Conservation (phyloP, 441 rosid genomes). For the Biscutella auriculata region DNA sequence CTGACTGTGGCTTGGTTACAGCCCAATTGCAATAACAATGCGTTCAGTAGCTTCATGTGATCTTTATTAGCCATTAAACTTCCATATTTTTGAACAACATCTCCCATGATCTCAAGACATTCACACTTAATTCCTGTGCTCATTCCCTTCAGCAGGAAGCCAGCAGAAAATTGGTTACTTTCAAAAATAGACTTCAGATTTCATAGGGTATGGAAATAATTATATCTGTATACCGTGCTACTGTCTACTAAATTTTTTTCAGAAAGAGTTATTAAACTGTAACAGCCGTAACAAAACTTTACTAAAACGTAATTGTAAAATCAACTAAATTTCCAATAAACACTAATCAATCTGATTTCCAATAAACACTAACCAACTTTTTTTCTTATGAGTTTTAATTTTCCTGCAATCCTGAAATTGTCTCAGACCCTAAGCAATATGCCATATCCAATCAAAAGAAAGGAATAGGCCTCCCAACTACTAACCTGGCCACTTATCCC, state of each 20-base stretch:
- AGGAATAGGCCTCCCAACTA: neutral
- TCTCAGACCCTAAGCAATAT: neutral
- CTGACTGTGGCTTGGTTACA: slow-evolving; percentile 83
- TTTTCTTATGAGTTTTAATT: no score
- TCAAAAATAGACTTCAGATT: neutral
- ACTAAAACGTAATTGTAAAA: no score
- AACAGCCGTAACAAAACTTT: no score
- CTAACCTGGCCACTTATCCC: slow-evolving; percentile 77
- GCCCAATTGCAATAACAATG: slow-evolving; percentile 70
- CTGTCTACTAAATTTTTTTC: neutral
- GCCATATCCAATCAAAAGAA: neutral
- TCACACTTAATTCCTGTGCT: slow-evolving; percentile 89
- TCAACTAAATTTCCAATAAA: neutral
- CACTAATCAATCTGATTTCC: neutral
- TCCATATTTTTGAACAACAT: slow-evolving; percentile 91
- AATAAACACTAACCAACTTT: no score
- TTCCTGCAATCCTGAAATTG: neutral
- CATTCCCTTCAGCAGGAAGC: slow-evolving; percentile 51
- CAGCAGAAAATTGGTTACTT: slow-evolving; percentile 12
- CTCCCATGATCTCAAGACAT: slow-evolving; percentile 91
- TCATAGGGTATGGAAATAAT: neutral
- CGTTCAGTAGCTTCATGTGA: slow-evolving; percentile 61
- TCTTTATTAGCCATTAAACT: slow-evolving; percentile 62
- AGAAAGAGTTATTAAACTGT: neutral
- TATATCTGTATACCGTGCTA: neutral